Percentiles rank a stretch among this genome's conserved stretches.
These are phyloP conservation scores for Podospora tetraspora DNA, from an alignment of 495 filamentous ascomycete genomes.

Conservation along the genomic window DNA sequence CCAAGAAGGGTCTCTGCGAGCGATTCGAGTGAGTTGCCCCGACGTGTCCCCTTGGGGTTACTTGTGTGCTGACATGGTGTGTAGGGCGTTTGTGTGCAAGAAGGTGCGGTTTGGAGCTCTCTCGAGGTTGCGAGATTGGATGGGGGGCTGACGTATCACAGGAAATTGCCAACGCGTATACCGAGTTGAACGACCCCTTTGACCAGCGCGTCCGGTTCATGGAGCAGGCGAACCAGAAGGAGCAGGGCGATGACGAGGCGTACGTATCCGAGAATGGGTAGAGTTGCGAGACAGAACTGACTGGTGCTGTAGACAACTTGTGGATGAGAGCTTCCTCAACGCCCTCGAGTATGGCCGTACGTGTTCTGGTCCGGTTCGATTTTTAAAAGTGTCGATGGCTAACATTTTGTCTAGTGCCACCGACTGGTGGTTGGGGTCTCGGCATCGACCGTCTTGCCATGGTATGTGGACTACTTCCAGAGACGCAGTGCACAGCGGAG, in stretches of 20 bases:
- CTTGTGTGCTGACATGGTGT: conserved; percentile 6
- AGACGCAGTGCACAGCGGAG: background rate
- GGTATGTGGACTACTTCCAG: conserved; percentile 28
- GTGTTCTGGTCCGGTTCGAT: background rate
- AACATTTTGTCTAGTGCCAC: conserved; percentile 60
- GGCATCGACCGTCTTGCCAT: conserved; percentile 95
- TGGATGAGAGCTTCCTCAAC: conserved; percentile 90
- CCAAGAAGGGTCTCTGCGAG: conserved; percentile 79
- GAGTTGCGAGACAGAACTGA: conserved; percentile 5
- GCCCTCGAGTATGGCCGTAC: conserved; percentile 57
- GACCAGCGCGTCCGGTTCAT: conserved; percentile 92
- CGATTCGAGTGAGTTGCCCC: conserved; percentile 61
- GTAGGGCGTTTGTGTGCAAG: conserved; percentile 81
- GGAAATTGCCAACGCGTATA: conserved; percentile 94
- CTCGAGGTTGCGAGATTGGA: background rate
- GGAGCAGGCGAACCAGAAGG: conserved; percentile 94
- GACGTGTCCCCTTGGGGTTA: background rate
- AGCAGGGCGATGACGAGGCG: conserved; percentile 92
- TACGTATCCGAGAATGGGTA: conserved; percentile 2
- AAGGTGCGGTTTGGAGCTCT: conserved; percentile 42
- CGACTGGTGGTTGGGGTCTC: conserved; percentile 95
- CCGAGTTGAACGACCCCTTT: conserved; percentile 95
- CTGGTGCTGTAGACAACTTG: conserved; percentile 51
- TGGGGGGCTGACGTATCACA: background rate
- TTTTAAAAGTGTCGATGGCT: conserved; percentile 40